Base-by-base conservation (phyloP, 345 rosid genomes). In the Viola odorata region DNA sequence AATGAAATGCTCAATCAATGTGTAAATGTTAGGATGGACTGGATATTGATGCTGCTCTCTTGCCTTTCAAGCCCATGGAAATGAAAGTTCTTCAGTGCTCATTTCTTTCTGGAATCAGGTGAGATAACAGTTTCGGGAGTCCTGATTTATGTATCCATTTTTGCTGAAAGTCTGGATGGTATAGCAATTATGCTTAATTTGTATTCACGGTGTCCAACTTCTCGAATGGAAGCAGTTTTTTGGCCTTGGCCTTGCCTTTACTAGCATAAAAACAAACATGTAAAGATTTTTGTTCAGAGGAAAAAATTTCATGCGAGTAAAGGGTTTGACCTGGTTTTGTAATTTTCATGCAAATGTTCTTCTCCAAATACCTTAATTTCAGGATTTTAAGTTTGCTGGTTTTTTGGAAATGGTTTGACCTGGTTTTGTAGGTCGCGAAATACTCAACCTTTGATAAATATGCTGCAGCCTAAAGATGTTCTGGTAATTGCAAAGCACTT, bases 31-130 rank as follows among this genome's bases (percentile, higher is more conserved):
- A 92, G 98, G 78, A 79, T 13, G 80, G 78, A 16, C 49, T 69
- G 50, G 85, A 79, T 78, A 77, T 82, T 55, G 74, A 79, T 62
- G 55, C 84, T 45, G 89, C 85, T 51, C 85, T 92, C 69, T 73
- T 84, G 68, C 97, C 97, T 54, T 92, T 80, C 79, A 77, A 82
- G 68, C 87, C 83, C 45, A 65, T 80, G 66, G 76, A 68, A 32
- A 92, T 89, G 96, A 87, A 83, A 74, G 81, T 89, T 71, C 96
- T 85, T 59, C 83, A 76, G 38, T 89, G 96, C 66, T 92, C 98
- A 11, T 92, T 92, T 65, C 78, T 83, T 53, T 80, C 82, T 58
- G 96, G 94, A 75, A 79, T 84, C 69, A 79, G 75, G 98, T 87
- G 75, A 60, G 75, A 15, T n/a, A n/a, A 0, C 7, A 10, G 56